Evolutionary conservation across 805 yeast genomes (phyloP), one percentile per base, ranked within the genome.

Genomic region (Nakazawaea siamensis): DNA sequence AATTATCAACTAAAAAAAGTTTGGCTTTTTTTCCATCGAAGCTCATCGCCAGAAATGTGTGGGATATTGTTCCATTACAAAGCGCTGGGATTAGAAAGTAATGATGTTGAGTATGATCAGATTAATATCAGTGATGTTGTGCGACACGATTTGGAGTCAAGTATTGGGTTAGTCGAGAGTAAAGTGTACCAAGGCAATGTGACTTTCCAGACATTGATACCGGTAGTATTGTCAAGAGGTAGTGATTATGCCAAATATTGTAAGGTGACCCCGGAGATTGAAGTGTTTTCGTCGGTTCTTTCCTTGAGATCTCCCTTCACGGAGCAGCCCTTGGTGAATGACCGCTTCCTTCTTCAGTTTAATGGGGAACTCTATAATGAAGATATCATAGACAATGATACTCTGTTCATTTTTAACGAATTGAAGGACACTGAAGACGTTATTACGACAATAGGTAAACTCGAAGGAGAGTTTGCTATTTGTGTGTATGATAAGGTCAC

Each of bases 291-390:
- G 0, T 81, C 97, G 0, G 85, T 92, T 0, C 62, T 92, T 13
- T 80, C 95, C 0, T 57, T 92, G 27, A 64, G 98, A 38, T 68
- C 70, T 15, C 97, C 97, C 0, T 72, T 83, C 46, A 76, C 84
- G 0, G 44, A 57, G 20, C 99, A 92, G 54, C 96, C 97, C 0
- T 43, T 76, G 3, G 43, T 39, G 2, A 42, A 42, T 7, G 46
- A 38, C 9, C 51, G 46, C 3, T 65, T 49, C 33, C 48, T 69
- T 0, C 50, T 94, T 7, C 95, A 86, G 50, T 90, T 81, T 57
- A 92, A 94, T 52, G 99, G 98, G 0, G 97, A 92, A 48, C 56
- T 92, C 9, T 92, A 92, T 54, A 79, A 79, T 43, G 44, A 52
- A 1, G 80, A 68, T 24, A 68, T 80, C 16, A 44, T 60, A 21